These are phyloP conservation scores for Nitzschia sp. DNA, from an alignment of 108 stramenopile genomes.

Conservation along the genomic window DNA sequence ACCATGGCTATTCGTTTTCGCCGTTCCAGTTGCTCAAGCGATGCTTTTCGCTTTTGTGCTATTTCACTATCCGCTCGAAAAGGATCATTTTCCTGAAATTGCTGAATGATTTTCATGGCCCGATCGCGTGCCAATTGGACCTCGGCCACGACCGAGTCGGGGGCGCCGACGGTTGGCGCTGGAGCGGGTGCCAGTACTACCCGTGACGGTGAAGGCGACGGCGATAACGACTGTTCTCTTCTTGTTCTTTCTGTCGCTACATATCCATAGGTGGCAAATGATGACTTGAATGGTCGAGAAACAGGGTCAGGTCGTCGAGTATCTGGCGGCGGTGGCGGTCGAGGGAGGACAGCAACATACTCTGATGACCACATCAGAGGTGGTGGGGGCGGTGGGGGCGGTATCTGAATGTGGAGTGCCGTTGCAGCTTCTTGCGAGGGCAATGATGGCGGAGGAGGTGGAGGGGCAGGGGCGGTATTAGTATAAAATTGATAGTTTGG, in stretches of 20 bases:
- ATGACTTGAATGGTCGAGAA: neutral
- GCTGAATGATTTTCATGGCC: slow-evolving; percentile 25
- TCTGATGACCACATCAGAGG: too few relatives aligned
- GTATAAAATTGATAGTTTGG: neutral
- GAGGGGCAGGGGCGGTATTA: neutral
- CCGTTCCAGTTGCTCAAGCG: slow-evolving; percentile 44
- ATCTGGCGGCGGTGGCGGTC: neutral
- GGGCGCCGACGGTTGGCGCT: neutral
- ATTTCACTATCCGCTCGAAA: slow-evolving; percentile 9
- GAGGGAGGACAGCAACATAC: neutral
- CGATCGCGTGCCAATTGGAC: slow-evolving; percentile 16
- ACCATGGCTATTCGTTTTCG: slow-evolving; percentile 46
- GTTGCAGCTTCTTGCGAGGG: neutral
- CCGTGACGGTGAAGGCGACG: neutral
- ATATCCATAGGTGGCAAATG: slow-evolving; percentile 11
- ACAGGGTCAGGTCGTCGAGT: neutral
- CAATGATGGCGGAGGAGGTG: neutral
- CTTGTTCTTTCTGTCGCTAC: slow-evolving; percentile 3
- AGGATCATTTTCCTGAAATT: slow-evolving; percentile 13
- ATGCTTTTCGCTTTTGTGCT: slow-evolving; percentile 12
- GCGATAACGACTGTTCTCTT: neutral
- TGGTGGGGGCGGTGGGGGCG: neutral
- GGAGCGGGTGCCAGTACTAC: slow-evolving; percentile 1
- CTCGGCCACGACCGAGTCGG: slow-evolving; percentile 4
- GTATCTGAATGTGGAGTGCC: neutral